Base-by-base conservation (phyloP, 2,329 filamentous ascomycete genomes). In the Rasamsonia emersonii region DNA sequence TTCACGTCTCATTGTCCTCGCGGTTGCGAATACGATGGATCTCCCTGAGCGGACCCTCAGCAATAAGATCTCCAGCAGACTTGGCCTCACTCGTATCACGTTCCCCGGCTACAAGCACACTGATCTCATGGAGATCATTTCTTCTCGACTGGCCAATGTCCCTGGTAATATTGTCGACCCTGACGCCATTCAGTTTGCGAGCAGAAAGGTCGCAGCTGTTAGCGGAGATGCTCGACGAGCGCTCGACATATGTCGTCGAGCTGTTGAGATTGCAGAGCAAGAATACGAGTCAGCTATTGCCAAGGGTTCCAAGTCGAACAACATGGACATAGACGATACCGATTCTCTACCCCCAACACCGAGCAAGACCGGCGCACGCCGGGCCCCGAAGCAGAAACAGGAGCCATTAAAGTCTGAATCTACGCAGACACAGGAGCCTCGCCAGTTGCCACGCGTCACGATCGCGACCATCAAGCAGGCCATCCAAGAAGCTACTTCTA, bases 1-100 rank as follows among this genome's bases (percentile, higher is more conserved):
- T 59, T 94, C 86, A 33, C 77, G 88, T 29, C 70, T 98, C 26
- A 95, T 98, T 56, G 93, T 98, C 5, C 75, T 98, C 5, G 93
- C 93, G 8, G 91, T 98, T 11, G 93, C 91, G 32, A 98, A 98
- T 59, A 98, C 91, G 15, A 98, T 98, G 91, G 91, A 98, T 62
- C 64, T 98, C 36, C 91, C 91, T 0, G 91, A 98, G 60, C 73
- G 91, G 53, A 98, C 91, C 1, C 69, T 98, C 21, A 94, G 86
- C 61, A 98, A 98, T 66, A 98, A 98, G 59, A 98, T 98, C 56
- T 94, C 86, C 54, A 94, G 86, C 56, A 79, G 91, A 47, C 64
- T 91, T 20, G 83, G 89, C 14, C 68, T 98, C 29, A 95, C 88
- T 5, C 77, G 93, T 50, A 95, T 98, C 52, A 95, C 91, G 0